Evolutionary conservation across 208 protist species (phyloP), one percentile per base, ranked within the genome.

Genomic region (Wallacemonas collosoma): DNA sequence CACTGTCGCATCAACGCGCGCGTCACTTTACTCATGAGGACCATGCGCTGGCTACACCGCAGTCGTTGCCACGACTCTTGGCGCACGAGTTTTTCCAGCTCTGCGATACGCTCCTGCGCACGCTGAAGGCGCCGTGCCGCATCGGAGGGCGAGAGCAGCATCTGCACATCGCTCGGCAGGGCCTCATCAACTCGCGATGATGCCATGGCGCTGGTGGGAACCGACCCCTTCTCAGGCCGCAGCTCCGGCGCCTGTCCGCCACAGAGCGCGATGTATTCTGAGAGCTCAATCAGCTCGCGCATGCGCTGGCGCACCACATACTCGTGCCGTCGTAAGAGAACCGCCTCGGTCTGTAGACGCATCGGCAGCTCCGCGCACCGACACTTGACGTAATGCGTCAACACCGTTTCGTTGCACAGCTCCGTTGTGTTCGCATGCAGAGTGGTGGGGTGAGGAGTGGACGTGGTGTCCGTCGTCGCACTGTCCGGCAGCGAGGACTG

Each of bases 341-440:
- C 77, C 38, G 86, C 85, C 57, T 95, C 87, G 1, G 80, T 83
- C 64, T 91, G 85, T 60, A 95, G 60, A 45, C 84, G 82, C 89
- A 92, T 95, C 26, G 89, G 89, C 68, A 95, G 79, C 75, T 85
- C 87, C 35, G 89, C 87, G 17, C 80, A 76, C 14, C 80, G 81
- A 62, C 77, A 67, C 47, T 80, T 65, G 8, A 77, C 67, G 76
- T 90, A 87, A 39, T 66, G 60, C 8, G 73, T 58, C 7, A 86
- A 48, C 40, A 75, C 71, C 12, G 14, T 26, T 9, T 17, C 50
- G 26, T 43, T 67, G 36, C 44, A 56, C 26, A 45, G 63, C 63
- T 68, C 47, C 8, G 6, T 7, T 36, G 54, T 15, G 6, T 1
- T 15, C 1, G 60, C 14, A 9, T 11, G 35, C 9, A 55, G 9